Conservation (phyloP, 148 eudicot species). For the Rhododendron simsii region DNA sequence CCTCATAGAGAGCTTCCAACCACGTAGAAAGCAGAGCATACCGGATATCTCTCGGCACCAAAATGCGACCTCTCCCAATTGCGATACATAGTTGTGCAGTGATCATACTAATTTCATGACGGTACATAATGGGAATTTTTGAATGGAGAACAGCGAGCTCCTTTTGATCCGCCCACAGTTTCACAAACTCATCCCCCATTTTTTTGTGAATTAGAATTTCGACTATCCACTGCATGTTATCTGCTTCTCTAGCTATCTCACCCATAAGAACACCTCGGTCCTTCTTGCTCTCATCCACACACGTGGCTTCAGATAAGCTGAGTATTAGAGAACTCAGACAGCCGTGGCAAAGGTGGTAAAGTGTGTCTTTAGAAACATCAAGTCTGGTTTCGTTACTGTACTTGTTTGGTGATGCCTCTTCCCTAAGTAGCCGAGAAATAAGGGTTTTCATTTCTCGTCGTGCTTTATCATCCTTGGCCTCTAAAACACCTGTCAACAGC, state of each 20-base stretch:
- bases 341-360: slow-evolving; percentile 71
- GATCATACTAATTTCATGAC: slow-evolving; percentile 82
- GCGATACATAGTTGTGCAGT: slow-evolving; percentile 85
- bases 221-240: slow-evolving; percentile 85
- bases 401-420: slow-evolving; percentile 32
- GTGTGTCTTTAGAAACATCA: slow-evolving; percentile 64
- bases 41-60: slow-evolving; percentile 73
- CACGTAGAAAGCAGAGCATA: slow-evolving; percentile 71
- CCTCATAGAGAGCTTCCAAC: slow-evolving; percentile 87
- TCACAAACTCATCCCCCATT: slow-evolving; percentile 75
- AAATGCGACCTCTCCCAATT: slow-evolving; percentile 69
- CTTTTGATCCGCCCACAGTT: slow-evolving; percentile 84
- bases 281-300: slow-evolving; percentile 52
- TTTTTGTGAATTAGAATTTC: slow-evolving; percentile 65
- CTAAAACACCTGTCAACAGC: slow-evolving; percentile 63
- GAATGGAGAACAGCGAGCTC: slow-evolving; percentile 83
- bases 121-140: slow-evolving; percentile 77
- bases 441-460: slow-evolving; percentile 78
- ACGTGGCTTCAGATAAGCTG: slow-evolving; percentile 73
- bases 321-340: slow-evolving; percentile 78
- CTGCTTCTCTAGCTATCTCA: slow-evolving; percentile 88
- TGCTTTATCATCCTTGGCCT: slow-evolving; percentile 85
- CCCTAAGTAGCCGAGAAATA: slow-evolving; percentile 60
- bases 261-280: slow-evolving; percentile 71
- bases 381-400: slow-evolving; percentile 27